These are phyloP conservation scores for Phytophthora sp. DNA, from an alignment of 352 stramenopile genomes.

Conservation along the genomic window DNA sequence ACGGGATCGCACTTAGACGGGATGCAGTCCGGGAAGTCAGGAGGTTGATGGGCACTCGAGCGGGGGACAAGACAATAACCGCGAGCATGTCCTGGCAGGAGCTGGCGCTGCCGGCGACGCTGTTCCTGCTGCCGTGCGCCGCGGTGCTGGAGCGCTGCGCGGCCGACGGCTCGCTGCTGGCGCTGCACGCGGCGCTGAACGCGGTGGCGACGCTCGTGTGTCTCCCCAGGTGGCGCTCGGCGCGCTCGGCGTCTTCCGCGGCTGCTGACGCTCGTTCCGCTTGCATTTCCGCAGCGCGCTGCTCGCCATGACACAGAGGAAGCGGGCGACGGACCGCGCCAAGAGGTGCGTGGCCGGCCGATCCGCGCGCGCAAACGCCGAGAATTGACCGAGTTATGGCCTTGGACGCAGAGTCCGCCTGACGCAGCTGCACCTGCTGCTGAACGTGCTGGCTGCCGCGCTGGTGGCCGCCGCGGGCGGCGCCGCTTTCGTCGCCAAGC, in stretches of 20 bases:
- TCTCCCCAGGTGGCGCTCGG: constrained; percentile 41
- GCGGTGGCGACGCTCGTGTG: constrained; percentile 58
- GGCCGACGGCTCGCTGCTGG: constrained; percentile 53
- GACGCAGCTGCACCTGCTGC: constrained; percentile 60
- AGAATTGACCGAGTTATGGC: constrained; percentile 12
- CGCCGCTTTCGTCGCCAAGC: constrained; percentile 50
- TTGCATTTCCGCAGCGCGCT: constrained; percentile 38
- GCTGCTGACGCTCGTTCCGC: constrained; percentile 2
- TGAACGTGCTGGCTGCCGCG: constrained; percentile 48
- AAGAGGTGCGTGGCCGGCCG: constrained; percentile 36
- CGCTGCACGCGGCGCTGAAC: constrained; percentile 61
- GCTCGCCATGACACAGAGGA: constrained; percentile 62
- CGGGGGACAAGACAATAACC: too few relatives aligned
- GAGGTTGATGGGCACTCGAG: too few relatives aligned
- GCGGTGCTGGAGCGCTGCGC: constrained; percentile 54
- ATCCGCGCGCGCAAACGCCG: not conserved
- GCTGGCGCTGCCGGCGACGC: constrained; percentile 32
- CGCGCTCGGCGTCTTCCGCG: not conserved
- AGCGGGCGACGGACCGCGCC: constrained; percentile 39
- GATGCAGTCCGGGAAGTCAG: too few relatives aligned
- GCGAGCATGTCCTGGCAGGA: too few relatives aligned
- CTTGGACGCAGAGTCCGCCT: constrained; percentile 44
- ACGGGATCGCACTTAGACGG: not conserved
- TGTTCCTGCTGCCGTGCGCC: constrained; percentile 61
- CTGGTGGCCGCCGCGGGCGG: constrained; percentile 45